Evolutionary conservation across 106 monocot species (phyloP).

Genomic region (Gastrodia elata): DNA sequence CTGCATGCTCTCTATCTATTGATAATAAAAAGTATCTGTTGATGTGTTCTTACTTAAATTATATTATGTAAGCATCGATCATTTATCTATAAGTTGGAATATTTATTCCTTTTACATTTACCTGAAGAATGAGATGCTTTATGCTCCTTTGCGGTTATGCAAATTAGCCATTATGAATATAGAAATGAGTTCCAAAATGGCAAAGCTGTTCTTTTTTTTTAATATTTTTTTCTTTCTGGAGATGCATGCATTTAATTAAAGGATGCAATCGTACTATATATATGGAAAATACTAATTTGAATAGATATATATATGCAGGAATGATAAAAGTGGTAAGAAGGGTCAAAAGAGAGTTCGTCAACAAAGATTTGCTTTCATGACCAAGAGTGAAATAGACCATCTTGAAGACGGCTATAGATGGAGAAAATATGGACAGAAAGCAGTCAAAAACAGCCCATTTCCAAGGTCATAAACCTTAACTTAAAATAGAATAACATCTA

Average conservation of each 20-base stretch:
- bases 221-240: not conserved
- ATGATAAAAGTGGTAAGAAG: constrained; percentile 21
- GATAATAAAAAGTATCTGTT: too few relatives aligned
- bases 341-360: constrained; percentile 38
- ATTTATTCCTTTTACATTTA: not conserved
- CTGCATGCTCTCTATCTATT: too few relatives aligned
- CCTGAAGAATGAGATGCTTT: not conserved
- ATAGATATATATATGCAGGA: constrained; percentile 12
- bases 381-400: constrained; percentile 47
- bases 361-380: constrained; percentile 52
- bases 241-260: not conserved
- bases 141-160: not conserved
- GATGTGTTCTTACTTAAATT: too few relatives aligned
- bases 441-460: constrained; percentile 52
- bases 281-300: not conserved
- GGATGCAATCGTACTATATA: not conserved
- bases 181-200: not conserved
- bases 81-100: not conserved
- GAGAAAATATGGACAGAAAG: constrained; percentile 56
- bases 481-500: too few relatives aligned
- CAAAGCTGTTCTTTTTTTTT: not conserved
- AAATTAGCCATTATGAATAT: not conserved
- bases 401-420: constrained; percentile 56
- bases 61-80: too few relatives aligned
- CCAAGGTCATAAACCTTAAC: constrained; percentile 48